Evolutionary conservation across 1,284 basidiomycete genomes (phyloP).

Genomic region (Trametes hirsuta): DNA sequence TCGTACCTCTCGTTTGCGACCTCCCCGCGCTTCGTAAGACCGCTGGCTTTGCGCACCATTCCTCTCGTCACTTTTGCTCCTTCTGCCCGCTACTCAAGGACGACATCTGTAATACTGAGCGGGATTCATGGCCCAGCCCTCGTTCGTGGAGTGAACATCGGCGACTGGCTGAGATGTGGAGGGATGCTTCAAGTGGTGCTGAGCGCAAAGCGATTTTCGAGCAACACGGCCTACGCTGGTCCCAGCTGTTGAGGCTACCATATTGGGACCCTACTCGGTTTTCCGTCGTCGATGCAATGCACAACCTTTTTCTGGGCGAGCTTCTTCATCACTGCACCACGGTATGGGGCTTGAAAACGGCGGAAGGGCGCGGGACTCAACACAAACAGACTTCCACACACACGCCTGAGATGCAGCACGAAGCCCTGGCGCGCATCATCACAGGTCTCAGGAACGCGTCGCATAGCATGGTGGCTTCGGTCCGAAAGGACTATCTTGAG

Average conservation of each 20-base stretch:
- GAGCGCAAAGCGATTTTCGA: constrained; percentile 29
- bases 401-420: neutral
- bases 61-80: constrained; percentile 23
- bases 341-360: neutral
- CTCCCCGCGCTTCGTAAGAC: constrained; percentile 21
- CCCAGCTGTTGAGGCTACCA: constrained; percentile 37
- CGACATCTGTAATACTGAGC: constrained; percentile 15
- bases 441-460: neutral
- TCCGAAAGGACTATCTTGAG: neutral
- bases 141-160: constrained; percentile 10
- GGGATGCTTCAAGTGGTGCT: constrained; percentile 27
- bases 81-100: constrained; percentile 11
- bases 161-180: constrained; percentile 32
- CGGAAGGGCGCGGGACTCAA: neutral
- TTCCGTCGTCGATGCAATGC: constrained; percentile 21
- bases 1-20: constrained; percentile 24
- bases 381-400: neutral
- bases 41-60: constrained; percentile 15
- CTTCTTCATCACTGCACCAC: constrained; percentile 8
- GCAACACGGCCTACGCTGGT: constrained; percentile 38
- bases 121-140: constrained; percentile 9
- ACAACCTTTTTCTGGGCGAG: constrained; percentile 11
- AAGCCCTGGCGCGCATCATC: neutral
- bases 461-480: neutral
- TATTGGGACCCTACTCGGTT: constrained; percentile 42